Conservation (phyloP, 495 filamentous ascomycete genomes). For the Podospora pseudopauciseta region DNA sequence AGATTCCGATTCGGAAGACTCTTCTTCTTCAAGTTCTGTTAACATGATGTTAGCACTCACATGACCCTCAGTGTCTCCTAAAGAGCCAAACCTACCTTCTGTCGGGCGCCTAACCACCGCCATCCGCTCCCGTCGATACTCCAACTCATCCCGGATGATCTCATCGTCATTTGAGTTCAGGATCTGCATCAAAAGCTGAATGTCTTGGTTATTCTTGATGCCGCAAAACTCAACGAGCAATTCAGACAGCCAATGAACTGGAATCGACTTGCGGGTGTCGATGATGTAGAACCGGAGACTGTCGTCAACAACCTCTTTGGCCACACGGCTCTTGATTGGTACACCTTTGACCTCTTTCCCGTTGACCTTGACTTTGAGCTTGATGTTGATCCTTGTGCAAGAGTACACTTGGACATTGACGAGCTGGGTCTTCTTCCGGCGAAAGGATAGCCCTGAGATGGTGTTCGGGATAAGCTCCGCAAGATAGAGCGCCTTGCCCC, state of each 20-base stretch:
- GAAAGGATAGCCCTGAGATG: background rate
- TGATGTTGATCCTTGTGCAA: background rate
- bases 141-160: background rate
- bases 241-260: background rate
- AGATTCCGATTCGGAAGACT: too few species aligned
- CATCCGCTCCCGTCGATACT: background rate
- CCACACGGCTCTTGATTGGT: background rate
- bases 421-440: background rate
- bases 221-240: background rate
- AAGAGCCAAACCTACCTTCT: background rate
- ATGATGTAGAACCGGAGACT: background rate
- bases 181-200: background rate
- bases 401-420: background rate
- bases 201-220: background rate
- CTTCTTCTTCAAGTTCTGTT: too few species aligned
- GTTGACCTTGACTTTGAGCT: background rate
- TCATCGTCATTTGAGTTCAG: background rate
- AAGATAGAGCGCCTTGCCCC: background rate
- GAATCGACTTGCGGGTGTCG: background rate
- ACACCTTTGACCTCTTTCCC: background rate
- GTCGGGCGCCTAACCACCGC: background rate
- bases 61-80: background rate
- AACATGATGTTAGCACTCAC: too few species aligned
- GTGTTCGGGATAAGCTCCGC: background rate
- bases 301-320: background rate